These are phyloP conservation scores for Agaricales sp. DNA, from an alignment of 1,284 basidiomycete species.

Conservation along the genomic window DNA sequence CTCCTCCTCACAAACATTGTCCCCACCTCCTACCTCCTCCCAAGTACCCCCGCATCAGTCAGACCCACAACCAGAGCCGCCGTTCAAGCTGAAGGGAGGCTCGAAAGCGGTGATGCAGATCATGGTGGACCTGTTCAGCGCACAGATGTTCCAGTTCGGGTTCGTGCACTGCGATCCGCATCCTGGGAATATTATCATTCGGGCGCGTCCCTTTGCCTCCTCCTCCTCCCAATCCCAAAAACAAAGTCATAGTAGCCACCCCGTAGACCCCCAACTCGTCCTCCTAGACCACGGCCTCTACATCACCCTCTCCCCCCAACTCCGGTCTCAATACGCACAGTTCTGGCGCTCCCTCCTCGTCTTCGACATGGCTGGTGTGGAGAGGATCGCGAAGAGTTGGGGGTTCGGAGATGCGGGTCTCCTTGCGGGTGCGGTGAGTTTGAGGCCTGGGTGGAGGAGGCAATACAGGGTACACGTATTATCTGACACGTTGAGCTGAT, in stretches of 20 bases:
- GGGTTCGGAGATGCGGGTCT: constrained; percentile 74
- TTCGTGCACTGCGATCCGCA: constrained; percentile 79
- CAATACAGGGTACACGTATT: too few relatives aligned
- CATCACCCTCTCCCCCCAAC: constrained; percentile 52
- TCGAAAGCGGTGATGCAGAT: constrained; percentile 62
- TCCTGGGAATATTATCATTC: constrained; percentile 78
- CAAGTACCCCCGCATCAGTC: constrained; percentile 7
- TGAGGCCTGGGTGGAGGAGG: constrained; percentile 43
- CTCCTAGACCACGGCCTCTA: constrained; percentile 87
- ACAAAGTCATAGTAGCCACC: too few relatives aligned
- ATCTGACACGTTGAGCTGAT: too few relatives aligned
- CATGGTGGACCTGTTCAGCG: constrained; percentile 75
- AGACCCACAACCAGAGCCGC: constrained; percentile 7
- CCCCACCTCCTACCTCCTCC: not conserved
- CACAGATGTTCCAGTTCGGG: constrained; percentile 84
- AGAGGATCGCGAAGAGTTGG: constrained; percentile 60
- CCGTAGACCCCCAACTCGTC: constrained; percentile 58
- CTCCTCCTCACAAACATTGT: not conserved
- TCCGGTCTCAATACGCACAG: constrained; percentile 64
- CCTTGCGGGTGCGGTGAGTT: constrained; percentile 64
- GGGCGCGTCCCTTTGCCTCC: constrained; percentile 54
- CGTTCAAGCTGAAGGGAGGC: constrained; percentile 46
- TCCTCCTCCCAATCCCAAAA: constrained; percentile 19
- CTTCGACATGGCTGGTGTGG: constrained; percentile 55
- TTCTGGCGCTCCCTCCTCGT: constrained; percentile 76